These are phyloP conservation scores for Ascochyta pisi DNA, from an alignment of 2,329 filamentous ascomycete species.

Conservation along the genomic window DNA sequence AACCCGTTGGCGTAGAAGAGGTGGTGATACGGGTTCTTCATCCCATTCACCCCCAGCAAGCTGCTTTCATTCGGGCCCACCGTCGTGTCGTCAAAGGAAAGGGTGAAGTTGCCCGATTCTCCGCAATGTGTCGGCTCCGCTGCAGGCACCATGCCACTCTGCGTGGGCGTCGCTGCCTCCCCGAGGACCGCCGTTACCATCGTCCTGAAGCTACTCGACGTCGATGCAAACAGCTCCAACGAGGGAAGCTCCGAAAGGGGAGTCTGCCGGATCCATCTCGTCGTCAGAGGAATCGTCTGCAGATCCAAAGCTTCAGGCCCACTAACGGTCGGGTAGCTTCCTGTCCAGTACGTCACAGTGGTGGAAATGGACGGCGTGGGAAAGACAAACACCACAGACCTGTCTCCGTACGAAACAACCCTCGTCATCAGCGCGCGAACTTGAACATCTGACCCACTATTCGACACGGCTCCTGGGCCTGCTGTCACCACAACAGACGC, in stretches of 20 bases:
- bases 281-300: slow-evolving; percentile 29
- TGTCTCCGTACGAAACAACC: slow-evolving; percentile 34
- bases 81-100: slow-evolving; percentile 37
- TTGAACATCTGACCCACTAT: slow-evolving; percentile 1
- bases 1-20: slow-evolving; percentile 60
- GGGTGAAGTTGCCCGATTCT: slow-evolving; percentile 55
- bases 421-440: slow-evolving; percentile 29
- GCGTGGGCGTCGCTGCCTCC: slow-evolving; percentile 7
- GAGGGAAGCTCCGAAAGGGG: slow-evolving; percentile 30
- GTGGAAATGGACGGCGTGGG: slow-evolving; percentile 39
- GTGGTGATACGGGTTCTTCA: slow-evolving; percentile 59
- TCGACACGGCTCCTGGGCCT: not conserved
- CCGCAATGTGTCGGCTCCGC: slow-evolving; percentile 47
- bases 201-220: slow-evolving; percentile 20
- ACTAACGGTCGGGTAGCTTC: slow-evolving; percentile 36
- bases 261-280: slow-evolving; percentile 31
- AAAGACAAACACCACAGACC: slow-evolving; percentile 37
- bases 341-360: slow-evolving; percentile 44
- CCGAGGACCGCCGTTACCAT: slow-evolving; percentile 16
- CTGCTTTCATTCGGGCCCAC: slow-evolving; percentile 38
- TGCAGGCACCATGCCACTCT: not conserved
- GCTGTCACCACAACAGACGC: not conserved
- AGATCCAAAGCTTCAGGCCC: slow-evolving; percentile 35
- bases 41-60: slow-evolving; percentile 46
- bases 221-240: slow-evolving; percentile 24